A percentile compares a stretch with the other conserved stretches of the same genome.
phyloP scores from a whole-genome alignment of 768 basidiomycete genomes.

The Mrakia blollopis region DNA sequence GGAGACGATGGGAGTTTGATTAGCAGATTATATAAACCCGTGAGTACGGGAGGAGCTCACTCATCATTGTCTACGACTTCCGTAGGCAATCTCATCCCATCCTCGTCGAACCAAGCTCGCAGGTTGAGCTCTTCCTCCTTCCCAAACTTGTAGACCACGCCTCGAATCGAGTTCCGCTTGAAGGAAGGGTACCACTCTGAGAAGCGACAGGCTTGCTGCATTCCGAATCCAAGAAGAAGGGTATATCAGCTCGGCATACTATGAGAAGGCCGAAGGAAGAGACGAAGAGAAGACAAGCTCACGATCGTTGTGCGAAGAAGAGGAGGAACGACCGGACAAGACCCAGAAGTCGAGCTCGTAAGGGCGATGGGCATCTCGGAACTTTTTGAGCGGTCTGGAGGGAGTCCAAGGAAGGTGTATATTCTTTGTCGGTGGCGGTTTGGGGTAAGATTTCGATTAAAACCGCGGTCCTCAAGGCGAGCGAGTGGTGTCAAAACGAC shows the following conservation, averaged over 20 bases:
- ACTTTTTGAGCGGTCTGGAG: too few species aligned
- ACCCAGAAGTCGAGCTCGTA: neutral
- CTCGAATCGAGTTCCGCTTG: slow-evolving; percentile 49
- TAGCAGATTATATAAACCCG: too few species aligned
- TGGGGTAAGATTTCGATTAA: too few species aligned
- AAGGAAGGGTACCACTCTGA: slow-evolving; percentile 80
- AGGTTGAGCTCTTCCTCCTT: slow-evolving; percentile 66
- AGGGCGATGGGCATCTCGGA: slow-evolving; percentile 14
- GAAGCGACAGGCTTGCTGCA: slow-evolving; percentile 48
- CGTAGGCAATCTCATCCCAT: slow-evolving; percentile 75
- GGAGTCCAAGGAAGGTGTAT: too few species aligned
- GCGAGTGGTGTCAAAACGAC: neutral
- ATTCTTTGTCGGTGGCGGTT: too few species aligned
- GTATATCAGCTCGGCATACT: too few species aligned
- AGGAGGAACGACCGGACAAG: neutral
- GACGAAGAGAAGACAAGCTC: neutral
- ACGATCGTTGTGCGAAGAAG: slow-evolving; percentile 17
- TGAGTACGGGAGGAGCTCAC: too few species aligned
- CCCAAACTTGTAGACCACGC: slow-evolving; percentile 43
- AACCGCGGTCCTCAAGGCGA: neutral
- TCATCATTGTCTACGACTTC: slow-evolving; percentile 51
- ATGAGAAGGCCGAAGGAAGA: neutral
- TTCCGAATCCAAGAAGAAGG: too few species aligned
- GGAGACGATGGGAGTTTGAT: neutral
- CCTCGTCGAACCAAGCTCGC: slow-evolving; percentile 66